A percentile compares a stretch with the other conserved stretches of the same genome.
phyloP scores from a whole-genome alignment of 805 yeast genomes.

The Suhomyces vadensis region DNA sequence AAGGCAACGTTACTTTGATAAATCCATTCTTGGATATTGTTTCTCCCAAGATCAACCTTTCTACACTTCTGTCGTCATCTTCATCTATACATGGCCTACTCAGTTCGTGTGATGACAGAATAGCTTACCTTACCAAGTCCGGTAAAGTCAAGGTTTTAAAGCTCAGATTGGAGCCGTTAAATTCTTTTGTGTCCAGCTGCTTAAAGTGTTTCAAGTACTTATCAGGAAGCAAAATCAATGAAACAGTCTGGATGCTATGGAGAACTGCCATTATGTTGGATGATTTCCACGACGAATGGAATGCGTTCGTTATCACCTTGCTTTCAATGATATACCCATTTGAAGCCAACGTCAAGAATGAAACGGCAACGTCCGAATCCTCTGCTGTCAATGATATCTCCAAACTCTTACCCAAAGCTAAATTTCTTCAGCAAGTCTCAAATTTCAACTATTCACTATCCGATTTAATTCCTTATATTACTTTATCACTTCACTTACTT shows the following conservation, averaged over 20 bases:
- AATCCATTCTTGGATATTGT: conserved; percentile 59
- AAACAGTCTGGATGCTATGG: conserved; percentile 65
- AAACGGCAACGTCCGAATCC: neutral
- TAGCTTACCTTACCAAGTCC: conserved; percentile 24
- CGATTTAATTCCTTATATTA: conserved; percentile 62
- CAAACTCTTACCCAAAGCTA: conserved; percentile 31
- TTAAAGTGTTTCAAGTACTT: conserved; percentile 53
- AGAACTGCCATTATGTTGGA: conserved; percentile 50
- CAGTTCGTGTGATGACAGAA: conserved; percentile 29
- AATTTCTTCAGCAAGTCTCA: conserved; percentile 24
- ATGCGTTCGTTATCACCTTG: conserved; percentile 53
- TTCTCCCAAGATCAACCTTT: conserved; percentile 30
- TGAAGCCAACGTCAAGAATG: conserved; percentile 16
- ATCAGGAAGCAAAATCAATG: conserved; percentile 58
- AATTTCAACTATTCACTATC: conserved; percentile 42
- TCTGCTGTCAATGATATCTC: conserved; percentile 29
- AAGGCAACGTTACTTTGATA: conserved; percentile 40
- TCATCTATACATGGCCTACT: conserved; percentile 23
- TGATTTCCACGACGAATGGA: conserved; percentile 55
- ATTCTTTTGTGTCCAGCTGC: conserved; percentile 44
- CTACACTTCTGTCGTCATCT: conserved; percentile 6
- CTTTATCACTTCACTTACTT: conserved; percentile 69
- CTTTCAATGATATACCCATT: conserved; percentile 53
- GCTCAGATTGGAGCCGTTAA: conserved; percentile 47
- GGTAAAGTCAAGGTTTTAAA: conserved; percentile 28